Base-by-base conservation (phyloP, 2,329 filamentous ascomycete genomes). In the Apiospora kogelbergensis region DNA sequence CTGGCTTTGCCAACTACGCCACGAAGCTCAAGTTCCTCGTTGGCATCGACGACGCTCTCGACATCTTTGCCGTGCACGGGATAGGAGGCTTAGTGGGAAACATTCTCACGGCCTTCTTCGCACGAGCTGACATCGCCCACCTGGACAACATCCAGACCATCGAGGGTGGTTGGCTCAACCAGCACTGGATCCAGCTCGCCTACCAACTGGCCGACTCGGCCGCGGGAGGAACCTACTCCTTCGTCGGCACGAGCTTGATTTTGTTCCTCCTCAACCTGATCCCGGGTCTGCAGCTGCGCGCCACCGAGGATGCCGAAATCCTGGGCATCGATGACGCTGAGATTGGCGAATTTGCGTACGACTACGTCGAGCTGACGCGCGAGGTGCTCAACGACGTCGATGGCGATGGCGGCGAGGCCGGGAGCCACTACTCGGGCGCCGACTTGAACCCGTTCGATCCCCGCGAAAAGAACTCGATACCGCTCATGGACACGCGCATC, bases 321-420 rank as follows among this genome's bases (percentile, higher is more conserved):
- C 84, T 94, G 53, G 94, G 94, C 73, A 94, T 97, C 70, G 94
- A 97, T 76, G 94, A 97, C 75, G 90, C 92, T 30, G 94, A 97
- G 81, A 93, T 97, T 76, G 94, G 94, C 78, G 94, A 97, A 83
- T 97, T 96, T 78, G 94, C 93, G n/a, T 97, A 97, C 79, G 94
- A 97, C 80, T 97, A 97, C 75, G 93, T 97, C 73, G 94, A 97
- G 84, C 84, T 96, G 72, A 83, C 80, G 30, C 74, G 80, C 44
- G 84, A 85, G 74, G 82, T 85, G 46, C 76, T 85, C 65, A 84
- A 81, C 70, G 84, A 84, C 60, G 77, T 82, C 10, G 83, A 85
- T 22, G 81, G 79, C 70, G 84, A 85, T 67, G 78, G 77, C 67
- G 78, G 77, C 6, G 80, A 75, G 9, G 65, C 30, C 10, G 65